Base-by-base conservation (phyloP, 148 eudicot genomes). In the Polygonum maritimum region DNA sequence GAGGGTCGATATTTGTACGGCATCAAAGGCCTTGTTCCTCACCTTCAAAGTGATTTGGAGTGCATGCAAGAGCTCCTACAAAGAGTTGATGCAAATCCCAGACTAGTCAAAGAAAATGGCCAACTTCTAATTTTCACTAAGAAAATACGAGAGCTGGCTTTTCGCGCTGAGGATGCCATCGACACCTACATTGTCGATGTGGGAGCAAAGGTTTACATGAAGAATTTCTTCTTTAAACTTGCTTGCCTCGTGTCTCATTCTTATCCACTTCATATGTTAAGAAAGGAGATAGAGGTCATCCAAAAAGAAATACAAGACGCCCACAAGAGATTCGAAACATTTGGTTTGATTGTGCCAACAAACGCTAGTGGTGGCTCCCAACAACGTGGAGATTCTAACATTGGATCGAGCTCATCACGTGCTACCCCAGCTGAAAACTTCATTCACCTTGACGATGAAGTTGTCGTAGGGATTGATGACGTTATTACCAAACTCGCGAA, bases 81-180 rank as follows among this genome's bases (percentile, higher is more conserved):
- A 0, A 35, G 6, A 3, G 71, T 67, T 1, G 71, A 67, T 35
- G 71, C 71, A 14, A 15, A 67, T 4, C 71, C 71, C 44, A 5
- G 16, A 21, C 71, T 67, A 1, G 44, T 36, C n/a, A 35, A 6
- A 5, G 44, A 67, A 67, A n/a, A 67, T 16, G 71, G 71, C 3
- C 71, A 67, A 67, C 45, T 67, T 19, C 71, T n/a, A 3, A 63
- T 13, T 14, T 33, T 63, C 41, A 15, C n/a, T 14, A 39, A 15
- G 71, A 6, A 67, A 6, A 67, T 67, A 14, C 71, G 71, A 16
- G 71, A 67, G 71, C 38, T 67, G 71, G 71, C 44, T 36, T 67
- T 67, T 67, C 71, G 31, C 31, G 31, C 31, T 26, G 31, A 26
- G 31, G 31, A 26, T 26, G 31, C 1, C 31, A 40, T 62, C 38